phyloP scores from a whole-genome alignment of 2,329 filamentous ascomycete species.

The Phialocephala subalpina region DNA sequence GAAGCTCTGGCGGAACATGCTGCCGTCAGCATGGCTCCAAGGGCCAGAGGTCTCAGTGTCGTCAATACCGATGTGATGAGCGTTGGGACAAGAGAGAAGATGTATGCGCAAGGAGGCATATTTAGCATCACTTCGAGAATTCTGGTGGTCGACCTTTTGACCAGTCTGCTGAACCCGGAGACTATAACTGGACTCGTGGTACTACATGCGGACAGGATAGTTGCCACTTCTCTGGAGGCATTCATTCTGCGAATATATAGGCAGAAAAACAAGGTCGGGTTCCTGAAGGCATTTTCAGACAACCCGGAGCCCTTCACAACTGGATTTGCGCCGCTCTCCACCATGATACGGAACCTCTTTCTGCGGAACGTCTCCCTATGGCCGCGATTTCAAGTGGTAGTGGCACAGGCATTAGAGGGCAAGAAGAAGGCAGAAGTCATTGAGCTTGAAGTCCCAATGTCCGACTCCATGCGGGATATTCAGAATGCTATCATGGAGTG shows the following conservation, averaged over 20 bases:
- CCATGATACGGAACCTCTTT: conserved; percentile 93
- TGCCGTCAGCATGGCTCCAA: conserved; percentile 83
- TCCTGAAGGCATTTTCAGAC: conserved; percentile 96
- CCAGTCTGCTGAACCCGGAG: conserved; percentile 80
- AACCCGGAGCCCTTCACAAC: conserved; percentile 88
- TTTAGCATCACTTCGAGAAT: conserved; percentile 97
- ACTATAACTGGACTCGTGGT: conserved; percentile 88
- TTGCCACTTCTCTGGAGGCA: conserved; percentile 89
- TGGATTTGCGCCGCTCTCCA: conserved; percentile 87
- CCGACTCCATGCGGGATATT: conserved; percentile 89
- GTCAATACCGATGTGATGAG: conserved; percentile 96
- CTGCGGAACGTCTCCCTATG: conserved; percentile 88
- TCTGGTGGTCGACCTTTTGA: conserved; percentile 90
- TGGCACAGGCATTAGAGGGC: conserved; percentile 89
- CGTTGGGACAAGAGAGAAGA: conserved; percentile 86
- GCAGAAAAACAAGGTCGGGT: conserved; percentile 92
- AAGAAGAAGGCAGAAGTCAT: conserved; percentile 96
- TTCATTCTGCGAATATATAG: conserved; percentile 95
- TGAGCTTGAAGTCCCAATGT: conserved; percentile 96
- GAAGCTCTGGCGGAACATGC: conserved; percentile 96
- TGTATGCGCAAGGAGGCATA: conserved; percentile 89
- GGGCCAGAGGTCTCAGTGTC: conserved; percentile 84
- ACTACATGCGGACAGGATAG: conserved; percentile 85
- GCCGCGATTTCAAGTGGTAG: conserved; percentile 91
- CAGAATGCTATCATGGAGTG: conserved; percentile 96